These are phyloP conservation scores for Colletotrichum spinosum DNA, from an alignment of 2,329 filamentous ascomycete genomes.

Conservation along the genomic window DNA sequence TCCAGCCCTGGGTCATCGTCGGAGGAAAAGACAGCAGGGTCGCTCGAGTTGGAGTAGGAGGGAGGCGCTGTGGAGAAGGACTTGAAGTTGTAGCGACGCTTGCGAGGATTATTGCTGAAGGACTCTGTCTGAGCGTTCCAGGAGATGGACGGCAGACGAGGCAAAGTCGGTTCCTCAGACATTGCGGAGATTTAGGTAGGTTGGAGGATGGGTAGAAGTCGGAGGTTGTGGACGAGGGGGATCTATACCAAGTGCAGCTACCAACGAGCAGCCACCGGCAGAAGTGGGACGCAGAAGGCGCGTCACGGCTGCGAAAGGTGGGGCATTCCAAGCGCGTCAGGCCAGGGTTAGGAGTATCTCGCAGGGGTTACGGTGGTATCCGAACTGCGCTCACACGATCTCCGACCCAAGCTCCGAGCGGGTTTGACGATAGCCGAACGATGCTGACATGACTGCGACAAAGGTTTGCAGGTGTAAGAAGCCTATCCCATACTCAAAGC, in stretches of 20 bases:
- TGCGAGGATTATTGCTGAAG: conserved; percentile 53
- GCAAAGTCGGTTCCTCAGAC: conserved; percentile 56
- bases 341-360: background rate
- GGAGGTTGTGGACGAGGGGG: conserved; percentile 8
- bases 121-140: conserved; percentile 53
- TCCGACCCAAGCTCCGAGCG: conserved; percentile 35
- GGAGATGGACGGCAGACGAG: conserved; percentile 51
- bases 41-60: conserved; percentile 71
- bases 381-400: conserved; percentile 24
- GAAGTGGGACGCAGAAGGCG: conserved; percentile 25
- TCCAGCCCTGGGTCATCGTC: conserved; percentile 77
- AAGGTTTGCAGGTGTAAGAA: no score
- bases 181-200: conserved; percentile 40
- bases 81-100: conserved; percentile 49
- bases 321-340: conserved; percentile 23
- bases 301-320: conserved; percentile 30
- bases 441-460: no score
- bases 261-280: conserved; percentile 25
- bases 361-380: conserved; percentile 5
- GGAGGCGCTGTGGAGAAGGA: conserved; percentile 43
- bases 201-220: background rate
- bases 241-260: conserved; percentile 19
- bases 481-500: no score
- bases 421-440: no score
- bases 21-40: conserved; percentile 77